These are phyloP conservation scores for Graphiopsis chlorocephala DNA, from an alignment of 2,329 filamentous ascomycete species.

Conservation along the genomic window DNA sequence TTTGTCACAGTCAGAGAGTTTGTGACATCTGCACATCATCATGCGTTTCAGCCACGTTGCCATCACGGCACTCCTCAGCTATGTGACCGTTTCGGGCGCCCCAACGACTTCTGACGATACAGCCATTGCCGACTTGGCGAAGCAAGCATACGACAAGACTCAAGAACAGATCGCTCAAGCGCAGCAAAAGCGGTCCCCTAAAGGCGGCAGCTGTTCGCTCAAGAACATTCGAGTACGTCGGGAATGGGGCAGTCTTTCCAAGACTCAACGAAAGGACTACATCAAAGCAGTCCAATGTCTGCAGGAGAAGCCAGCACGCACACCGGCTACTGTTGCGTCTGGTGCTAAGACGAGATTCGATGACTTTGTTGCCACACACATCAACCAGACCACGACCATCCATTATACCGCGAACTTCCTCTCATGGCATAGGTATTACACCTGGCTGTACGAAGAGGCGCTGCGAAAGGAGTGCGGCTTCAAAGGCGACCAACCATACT, in stretches of 20 bases:
- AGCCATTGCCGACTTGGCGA: background rate
- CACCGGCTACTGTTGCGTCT: conserved; percentile 16
- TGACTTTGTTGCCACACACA: conserved; percentile 31
- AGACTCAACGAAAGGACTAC: conserved; percentile 24
- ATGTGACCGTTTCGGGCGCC: background rate
- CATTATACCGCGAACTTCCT: conserved; percentile 35
- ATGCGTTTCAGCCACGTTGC: conserved; percentile 5
- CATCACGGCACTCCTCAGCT: background rate
- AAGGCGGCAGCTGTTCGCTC: conserved; percentile 18
- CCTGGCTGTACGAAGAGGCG: conserved; percentile 42
- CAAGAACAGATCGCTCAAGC: background rate
- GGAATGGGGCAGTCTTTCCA: conserved; percentile 40
- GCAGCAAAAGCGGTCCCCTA: background rate
- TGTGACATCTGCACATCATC: background rate
- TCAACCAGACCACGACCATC: conserved; percentile 26
- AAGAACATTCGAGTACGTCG: conserved; percentile 39
- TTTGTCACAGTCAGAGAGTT: background rate
- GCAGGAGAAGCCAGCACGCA: conserved; percentile 18
- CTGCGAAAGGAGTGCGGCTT: conserved; percentile 46
- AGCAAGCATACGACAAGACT: conserved; percentile 6
- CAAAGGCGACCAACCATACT: conserved; percentile 42
- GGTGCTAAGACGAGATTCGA: conserved; percentile 31
- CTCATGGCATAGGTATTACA: conserved; percentile 44
- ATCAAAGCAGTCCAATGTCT: conserved; percentile 22
- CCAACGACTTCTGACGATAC: background rate